Evolutionary conservation across 139 green algal genomes (phyloP).

Genomic region (Edaphochlamys debaryana): DNA sequence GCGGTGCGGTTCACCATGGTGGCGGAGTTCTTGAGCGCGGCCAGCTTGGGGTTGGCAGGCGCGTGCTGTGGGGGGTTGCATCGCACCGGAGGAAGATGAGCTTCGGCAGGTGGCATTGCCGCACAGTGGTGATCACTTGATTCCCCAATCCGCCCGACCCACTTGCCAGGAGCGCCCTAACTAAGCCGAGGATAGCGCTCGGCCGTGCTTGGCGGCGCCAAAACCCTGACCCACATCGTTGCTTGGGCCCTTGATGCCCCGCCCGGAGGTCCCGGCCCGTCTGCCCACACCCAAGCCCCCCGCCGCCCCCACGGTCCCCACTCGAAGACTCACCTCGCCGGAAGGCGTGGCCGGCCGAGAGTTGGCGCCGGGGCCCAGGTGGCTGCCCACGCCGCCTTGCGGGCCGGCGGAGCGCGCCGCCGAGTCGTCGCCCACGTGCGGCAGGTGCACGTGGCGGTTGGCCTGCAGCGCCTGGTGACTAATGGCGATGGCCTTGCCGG

Average conservation of each 20-base stretch:
- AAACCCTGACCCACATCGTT: too few species aligned
- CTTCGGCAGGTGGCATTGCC: not conserved
- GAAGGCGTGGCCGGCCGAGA: not conserved
- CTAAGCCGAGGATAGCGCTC: too few species aligned
- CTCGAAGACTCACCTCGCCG: not conserved
- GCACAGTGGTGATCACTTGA: too few species aligned
- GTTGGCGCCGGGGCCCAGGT: too few species aligned
- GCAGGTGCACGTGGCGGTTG: slow-evolving; percentile 39
- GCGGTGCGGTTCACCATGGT: not conserved
- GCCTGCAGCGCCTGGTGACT: slow-evolving; percentile 39
- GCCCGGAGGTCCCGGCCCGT: too few species aligned
- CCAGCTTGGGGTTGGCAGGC: slow-evolving; percentile 28
- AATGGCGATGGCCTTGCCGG: slow-evolving; percentile 37
- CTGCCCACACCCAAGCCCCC: not conserved
- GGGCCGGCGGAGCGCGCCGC: not conserved
- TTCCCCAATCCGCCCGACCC: too few species aligned
- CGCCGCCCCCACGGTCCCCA: too few species aligned
- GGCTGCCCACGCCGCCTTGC: not conserved
- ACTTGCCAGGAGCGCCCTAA: too few species aligned
- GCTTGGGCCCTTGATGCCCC: too few species aligned
- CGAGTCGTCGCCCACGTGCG: slow-evolving; percentile 10
- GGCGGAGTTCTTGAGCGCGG: not conserved
- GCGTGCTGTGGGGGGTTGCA: not conserved
- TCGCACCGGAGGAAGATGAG: not conserved
- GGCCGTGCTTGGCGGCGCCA: too few species aligned